phyloP scores from a whole-genome alignment of 2,329 filamentous ascomycete species.

The Rutstroemia sp. region DNA sequence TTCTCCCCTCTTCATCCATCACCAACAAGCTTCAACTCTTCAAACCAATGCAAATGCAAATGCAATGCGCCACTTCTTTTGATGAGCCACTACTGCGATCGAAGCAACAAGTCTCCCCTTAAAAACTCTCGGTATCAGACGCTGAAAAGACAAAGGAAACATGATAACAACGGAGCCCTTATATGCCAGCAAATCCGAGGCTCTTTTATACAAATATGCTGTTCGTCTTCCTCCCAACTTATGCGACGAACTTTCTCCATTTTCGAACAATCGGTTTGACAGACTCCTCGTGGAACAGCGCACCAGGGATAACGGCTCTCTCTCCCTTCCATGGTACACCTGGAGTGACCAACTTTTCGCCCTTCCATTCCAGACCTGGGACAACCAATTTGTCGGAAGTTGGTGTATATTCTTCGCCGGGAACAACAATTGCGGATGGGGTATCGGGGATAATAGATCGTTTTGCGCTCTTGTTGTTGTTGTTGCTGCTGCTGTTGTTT shows the following conservation, averaged over 20 bases:
- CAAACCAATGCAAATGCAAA: background rate
- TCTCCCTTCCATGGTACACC: slow-evolving; percentile 9
- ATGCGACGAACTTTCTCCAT: slow-evolving; percentile 17
- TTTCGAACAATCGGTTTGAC: slow-evolving; percentile 5
- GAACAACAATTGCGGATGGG: slow-evolving; percentile 8
- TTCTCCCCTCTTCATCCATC: too few relatives aligned
- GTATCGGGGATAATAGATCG: slow-evolving; percentile 16
- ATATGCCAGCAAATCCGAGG: slow-evolving; percentile 1
- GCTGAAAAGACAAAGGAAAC: background rate
- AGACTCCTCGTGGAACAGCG: background rate
- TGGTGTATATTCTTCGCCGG: slow-evolving; percentile 5
- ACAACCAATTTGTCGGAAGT: slow-evolving; percentile 11
- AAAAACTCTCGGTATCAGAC: too few relatives aligned
- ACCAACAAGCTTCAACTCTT: too few relatives aligned
- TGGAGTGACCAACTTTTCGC: slow-evolving; percentile 11
- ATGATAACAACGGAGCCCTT: background rate
- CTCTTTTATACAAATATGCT: slow-evolving; percentile 4
- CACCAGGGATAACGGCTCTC: slow-evolving; percentile 3
- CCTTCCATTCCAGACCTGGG: slow-evolving; percentile 9
- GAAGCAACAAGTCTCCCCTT: too few relatives aligned
- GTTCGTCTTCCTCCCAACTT: background rate
- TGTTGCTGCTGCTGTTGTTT: slow-evolving; percentile 6
- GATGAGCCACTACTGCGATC: too few relatives aligned
- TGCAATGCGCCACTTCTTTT: background rate
- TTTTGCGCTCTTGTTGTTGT: slow-evolving; percentile 10